phyloP scores from a whole-genome alignment of 1,139 yeast species.

The Suhomyces yuchorum region DNA sequence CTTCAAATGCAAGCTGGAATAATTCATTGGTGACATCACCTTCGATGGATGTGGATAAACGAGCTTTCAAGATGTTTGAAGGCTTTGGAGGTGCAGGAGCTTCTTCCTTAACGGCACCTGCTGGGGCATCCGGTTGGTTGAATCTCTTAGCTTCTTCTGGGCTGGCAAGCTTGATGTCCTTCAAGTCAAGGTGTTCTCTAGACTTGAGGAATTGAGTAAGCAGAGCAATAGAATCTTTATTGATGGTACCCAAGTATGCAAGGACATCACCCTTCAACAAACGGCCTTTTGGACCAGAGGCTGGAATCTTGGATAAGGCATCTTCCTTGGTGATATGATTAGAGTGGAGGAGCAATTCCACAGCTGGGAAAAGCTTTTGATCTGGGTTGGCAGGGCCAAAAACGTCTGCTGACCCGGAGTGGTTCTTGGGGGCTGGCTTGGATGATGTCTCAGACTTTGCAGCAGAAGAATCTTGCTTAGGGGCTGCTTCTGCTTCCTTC shows the following conservation, averaged over 20 bases:
- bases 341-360: constrained; percentile 61
- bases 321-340: constrained; percentile 66
- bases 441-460: constrained; percentile 17
- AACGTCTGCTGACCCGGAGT: constrained; percentile 18
- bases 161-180: constrained; percentile 61
- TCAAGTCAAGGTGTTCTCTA: constrained; percentile 71
- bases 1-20: constrained; percentile 36
- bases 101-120: constrained; percentile 18
- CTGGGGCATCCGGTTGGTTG: constrained; percentile 14
- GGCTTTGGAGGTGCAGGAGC: constrained; percentile 32
- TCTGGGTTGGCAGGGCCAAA: constrained; percentile 56
- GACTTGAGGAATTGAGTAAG: constrained; percentile 60
- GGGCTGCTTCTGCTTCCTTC: constrained; percentile 6
- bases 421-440: constrained; percentile 1
- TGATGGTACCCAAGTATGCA: constrained; percentile 75
- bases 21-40: constrained; percentile 30
- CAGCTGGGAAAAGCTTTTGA: constrained; percentile 81
- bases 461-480: constrained; percentile 9
- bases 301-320: constrained; percentile 70
- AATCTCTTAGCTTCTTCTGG: constrained; percentile 26
- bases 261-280: constrained; percentile 88
- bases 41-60: constrained; percentile 31
- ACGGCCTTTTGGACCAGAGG: constrained; percentile 90
- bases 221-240: constrained; percentile 51
- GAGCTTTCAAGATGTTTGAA: constrained; percentile 29